Base-by-base conservation (phyloP, 164 flowering plant genomes). In the Dillenia turbinata region DNA sequence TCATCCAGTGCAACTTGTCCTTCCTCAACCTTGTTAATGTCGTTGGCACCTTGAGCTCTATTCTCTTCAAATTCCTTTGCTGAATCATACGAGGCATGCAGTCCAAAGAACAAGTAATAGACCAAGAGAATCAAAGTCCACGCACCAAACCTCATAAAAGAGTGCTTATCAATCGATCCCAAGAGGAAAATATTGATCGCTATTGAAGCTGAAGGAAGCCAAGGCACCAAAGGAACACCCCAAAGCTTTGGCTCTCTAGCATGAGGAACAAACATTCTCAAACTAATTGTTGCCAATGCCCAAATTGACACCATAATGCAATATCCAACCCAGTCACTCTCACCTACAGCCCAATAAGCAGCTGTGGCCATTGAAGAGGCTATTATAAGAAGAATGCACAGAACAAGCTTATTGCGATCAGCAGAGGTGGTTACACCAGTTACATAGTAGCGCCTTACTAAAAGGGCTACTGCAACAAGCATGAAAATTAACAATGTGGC, bases 401-500 rank as follows among this genome's bases (percentile, higher is more conserved):
- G 33, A 0, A 80, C 52, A 6, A 89, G 75, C 69, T 75, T 85
- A 76, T 61, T 74, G 0, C 74, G 65, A 55, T 89, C 46, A 0
- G 43, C 16, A 0, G 15, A 0, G 0, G 86, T 19, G 0, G 92
- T 89, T 56, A n/a, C 82, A 0, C 83, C 86, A 5, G 56, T 52
- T 0, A 63, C 79, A 44, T 89, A 86, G 70, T 88, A 86, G 0
- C 96, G 69, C 0, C 92, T 75, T 1, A 89, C 88, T 0, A 89
- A 73, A 16, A 89, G 85, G 1, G 85, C 85, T 0, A 83, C 47
- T 0, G 92, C 84, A 2, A 89, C 96, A 0, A 86, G 77, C 72
- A 52, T 63, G 84, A 86, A 89, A 57, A 88, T 86, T 71, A 83
- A 80, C 2, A 88, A 70, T 0, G 96, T 88, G 9, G 89, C 83